Evolutionary conservation across 768 basidiomycete species (phyloP), one percentile per base, ranked within the genome.

Genomic region (Pleurotus platypus): DNA sequence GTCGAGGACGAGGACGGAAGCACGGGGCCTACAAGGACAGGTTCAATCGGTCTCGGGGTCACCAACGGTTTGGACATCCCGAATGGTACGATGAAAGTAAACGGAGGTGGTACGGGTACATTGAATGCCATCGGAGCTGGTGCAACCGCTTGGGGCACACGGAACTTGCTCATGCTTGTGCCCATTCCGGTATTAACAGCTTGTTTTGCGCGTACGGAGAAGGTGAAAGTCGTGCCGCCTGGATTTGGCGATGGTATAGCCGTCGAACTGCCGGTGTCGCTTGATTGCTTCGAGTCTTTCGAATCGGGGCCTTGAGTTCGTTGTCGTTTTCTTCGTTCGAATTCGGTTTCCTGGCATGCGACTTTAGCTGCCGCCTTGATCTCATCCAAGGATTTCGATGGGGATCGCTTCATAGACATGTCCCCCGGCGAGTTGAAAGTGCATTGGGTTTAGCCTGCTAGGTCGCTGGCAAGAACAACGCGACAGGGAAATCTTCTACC

Each of bases 261-360:
- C 13, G 49, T 22, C 3, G 49, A 22, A 38, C 15, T n/a, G 5
- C 27, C 9, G 15, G 26, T 2, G 2, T 13, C n/a, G 30, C 2
- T 37, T 8, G 49, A 27, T n/a, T 20, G 15, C 13, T 27, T 30
- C 26, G 27, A 18, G 30, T n/a, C 15, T 37, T 27, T 16, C 8
- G 49, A n/a, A 13, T 50, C 18, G 9, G n/a, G 35, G 24, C n/a
- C 24, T 35, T 38, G 51, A 16, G 37, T 54, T 42, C 51, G 16
- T 20, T 54, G 37, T 26, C 51, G 51, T 12, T 54, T 54, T 39
- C 51, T 39, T 20, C 42, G 39, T n/a, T 54, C 51, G 24, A 54
- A 54, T 54, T 54, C 51, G 16, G 51, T 54, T 26, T 54, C 51
- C 20, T 54, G 51, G 39, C 51, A 54, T 13, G 42, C 51, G 9